Base-by-base conservation (phyloP, 768 basidiomycete genomes). In the Hypholoma fasciculare region DNA sequence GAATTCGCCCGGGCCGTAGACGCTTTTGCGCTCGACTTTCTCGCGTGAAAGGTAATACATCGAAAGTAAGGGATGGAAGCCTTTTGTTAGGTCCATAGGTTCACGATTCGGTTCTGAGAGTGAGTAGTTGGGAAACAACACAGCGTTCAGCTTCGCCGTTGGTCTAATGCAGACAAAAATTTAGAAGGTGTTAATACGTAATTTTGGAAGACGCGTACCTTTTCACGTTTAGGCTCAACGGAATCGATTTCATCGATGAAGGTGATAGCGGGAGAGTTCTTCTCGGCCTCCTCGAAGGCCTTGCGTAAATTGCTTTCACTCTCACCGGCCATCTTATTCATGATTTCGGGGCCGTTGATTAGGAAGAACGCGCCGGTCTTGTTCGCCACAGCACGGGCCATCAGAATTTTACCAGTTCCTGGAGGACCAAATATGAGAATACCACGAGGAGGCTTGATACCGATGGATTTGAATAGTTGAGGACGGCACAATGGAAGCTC, bases 271-370 rank as follows among this genome's bases (percentile, higher is more conserved):
- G 97, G 97, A 1, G 93, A 95, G 78, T 98, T 99, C 84, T 99
- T 99, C 80, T 99, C 97, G 2, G 97, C 96, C 78, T 99, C 97
- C 74, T 98, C 97, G 71, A 98, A 98, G 26, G 97, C 96, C 74
- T 99, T 99, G 65, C 97, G 81, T 61, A 99, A 78, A 75, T 99
- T 99, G 69, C 91, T 94, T 74, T 99, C 96, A 71, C 86, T 89
- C 78, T 99, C 97, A 65, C 97, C 97, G 53, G 97, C 97, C 97
- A 99, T 99, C 82, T 99, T 98, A 66, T 90, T 93, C 97, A 99
- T 99, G 72, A 99, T 98, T 76, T 99, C 97, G 52, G 97, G 97
- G 54, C 97, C 97, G 70, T 98, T 99, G 78, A 99, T 99, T 49
- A 98, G 79, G 88, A 99, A 99, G 86, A 99, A 99, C 14, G 97